Conservation (phyloP, 371 early-diverging fungal species). For the Dinochytrium kinnereticum region DNA sequence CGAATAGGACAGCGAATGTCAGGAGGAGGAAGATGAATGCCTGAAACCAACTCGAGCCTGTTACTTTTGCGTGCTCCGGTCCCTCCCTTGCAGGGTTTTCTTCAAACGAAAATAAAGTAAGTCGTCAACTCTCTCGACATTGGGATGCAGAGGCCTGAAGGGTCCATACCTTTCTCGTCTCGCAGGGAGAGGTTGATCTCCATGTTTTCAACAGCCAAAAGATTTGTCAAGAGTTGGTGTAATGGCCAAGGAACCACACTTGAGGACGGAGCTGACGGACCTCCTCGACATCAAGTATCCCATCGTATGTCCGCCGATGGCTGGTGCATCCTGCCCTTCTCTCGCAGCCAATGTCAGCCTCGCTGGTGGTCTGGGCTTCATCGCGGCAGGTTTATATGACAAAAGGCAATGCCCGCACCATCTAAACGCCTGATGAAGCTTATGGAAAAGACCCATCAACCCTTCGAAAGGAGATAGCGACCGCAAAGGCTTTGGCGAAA, state of each 20-base stretch:
- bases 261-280: constrained; percentile 22
- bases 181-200: too few relatives aligned
- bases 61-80: neutral
- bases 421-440: neutral
- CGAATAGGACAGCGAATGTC: neutral
- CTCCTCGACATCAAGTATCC: constrained; percentile 20
- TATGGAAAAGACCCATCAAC: neutral
- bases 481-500: neutral
- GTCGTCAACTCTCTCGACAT: too few relatives aligned
- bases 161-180: too few relatives aligned
- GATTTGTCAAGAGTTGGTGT: too few relatives aligned
- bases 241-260: neutral
- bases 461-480: neutral
- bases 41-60: neutral
- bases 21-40: neutral
- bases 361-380: constrained; percentile 23
- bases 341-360: constrained; percentile 18
- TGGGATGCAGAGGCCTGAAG: too few relatives aligned
- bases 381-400: constrained; percentile 1
- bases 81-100: too few relatives aligned
- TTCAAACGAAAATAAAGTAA: too few relatives aligned
- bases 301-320: constrained; percentile 30
- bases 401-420: neutral
- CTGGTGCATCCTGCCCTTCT: constrained; percentile 18
- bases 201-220: too few relatives aligned